Conservation (phyloP, 2,329 filamentous ascomycete species). For the Talaromyces sp. region DNA sequence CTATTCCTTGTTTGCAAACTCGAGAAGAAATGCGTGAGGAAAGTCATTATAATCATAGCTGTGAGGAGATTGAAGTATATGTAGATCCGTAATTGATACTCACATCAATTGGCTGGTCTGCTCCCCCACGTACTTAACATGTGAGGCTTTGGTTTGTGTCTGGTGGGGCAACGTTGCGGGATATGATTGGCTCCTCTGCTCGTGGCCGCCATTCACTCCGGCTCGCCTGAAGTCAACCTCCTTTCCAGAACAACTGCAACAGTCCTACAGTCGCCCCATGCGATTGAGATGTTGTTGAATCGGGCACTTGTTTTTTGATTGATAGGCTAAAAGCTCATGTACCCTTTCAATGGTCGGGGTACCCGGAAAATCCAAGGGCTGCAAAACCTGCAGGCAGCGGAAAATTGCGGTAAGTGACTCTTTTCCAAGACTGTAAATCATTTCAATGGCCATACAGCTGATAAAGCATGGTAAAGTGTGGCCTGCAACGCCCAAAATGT, state of each 20-base stretch:
- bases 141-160: too few species aligned
- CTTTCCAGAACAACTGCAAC: not conserved
- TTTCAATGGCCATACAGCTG: not conserved
- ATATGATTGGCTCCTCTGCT: not conserved
- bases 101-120: too few species aligned
- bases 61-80: too few species aligned
- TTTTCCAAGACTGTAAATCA: not conserved
- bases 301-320: not conserved
- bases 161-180: too few species aligned
- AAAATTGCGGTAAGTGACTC: conserved; percentile 18
- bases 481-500: conserved; percentile 22
- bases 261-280: not conserved
- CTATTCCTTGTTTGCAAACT: too few species aligned
- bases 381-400: conserved; percentile 20
- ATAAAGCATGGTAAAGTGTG: conserved; percentile 19
- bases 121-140: too few species aligned
- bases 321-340: not conserved
- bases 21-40: too few species aligned
- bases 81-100: too few species aligned
- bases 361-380: conserved; percentile 20
- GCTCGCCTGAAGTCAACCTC: not conserved
- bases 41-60: too few species aligned
- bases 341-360: conserved; percentile 19
- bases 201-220: too few species aligned
- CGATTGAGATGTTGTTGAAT: not conserved